Evolutionary conservation across 345 rosid genomes (phyloP).

Genomic region (Eutrema yunnanense): DNA sequence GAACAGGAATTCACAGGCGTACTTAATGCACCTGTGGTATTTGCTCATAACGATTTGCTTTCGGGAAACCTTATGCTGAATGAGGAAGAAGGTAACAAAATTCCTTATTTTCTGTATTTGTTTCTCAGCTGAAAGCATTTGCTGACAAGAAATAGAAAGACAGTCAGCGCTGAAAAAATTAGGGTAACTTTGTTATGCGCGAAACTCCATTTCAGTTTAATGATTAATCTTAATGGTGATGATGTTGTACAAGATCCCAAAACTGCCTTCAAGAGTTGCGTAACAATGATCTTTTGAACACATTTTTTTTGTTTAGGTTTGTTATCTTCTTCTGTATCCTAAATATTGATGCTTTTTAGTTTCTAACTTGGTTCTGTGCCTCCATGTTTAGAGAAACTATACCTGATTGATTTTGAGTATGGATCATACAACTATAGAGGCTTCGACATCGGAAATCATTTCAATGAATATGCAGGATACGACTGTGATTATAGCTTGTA

Average conservation of each 20-base stretch:
- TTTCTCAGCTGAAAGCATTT: background rate
- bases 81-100: conserved; percentile 62
- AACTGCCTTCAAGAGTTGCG: background rate
- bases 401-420: conserved; percentile 92
- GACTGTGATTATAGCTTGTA: conserved; percentile 92
- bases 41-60: conserved; percentile 91
- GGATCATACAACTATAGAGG: conserved; percentile 95
- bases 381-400: conserved; percentile 57
- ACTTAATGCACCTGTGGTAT: conserved; percentile 80
- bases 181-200: background rate
- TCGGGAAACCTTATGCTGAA: conserved; percentile 90
- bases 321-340: background rate
- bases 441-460: conserved; percentile 91
- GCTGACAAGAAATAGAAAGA: background rate
- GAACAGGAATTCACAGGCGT: conserved; percentile 76
- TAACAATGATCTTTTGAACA: background rate
- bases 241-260: background rate
- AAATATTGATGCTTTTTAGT: background rate
- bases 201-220: background rate
- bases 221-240: background rate
- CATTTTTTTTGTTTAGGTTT: background rate
- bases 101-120: background rate
- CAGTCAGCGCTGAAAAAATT: background rate
- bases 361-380: conserved; percentile 7
- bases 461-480: conserved; percentile 92